Percentiles rank a stretch among this genome's conserved stretches.
Conservation (phyloP, 176 grass and related monocot species). For the Canna indica region DNA sequence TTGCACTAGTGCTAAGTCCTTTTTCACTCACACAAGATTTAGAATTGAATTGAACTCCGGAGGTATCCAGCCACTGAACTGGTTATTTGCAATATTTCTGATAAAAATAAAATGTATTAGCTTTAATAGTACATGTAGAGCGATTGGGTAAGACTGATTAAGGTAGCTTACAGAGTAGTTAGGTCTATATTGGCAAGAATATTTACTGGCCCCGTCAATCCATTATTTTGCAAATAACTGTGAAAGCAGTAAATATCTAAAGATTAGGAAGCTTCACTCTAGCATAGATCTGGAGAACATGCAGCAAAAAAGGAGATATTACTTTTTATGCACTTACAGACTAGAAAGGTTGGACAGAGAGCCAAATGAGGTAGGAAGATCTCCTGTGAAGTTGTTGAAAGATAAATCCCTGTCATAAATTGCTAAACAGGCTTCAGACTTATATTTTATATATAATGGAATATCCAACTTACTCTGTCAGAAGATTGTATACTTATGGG, state of each 20-base stretch:
- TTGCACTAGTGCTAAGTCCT: background rate
- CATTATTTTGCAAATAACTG: slow-evolving; percentile 94
- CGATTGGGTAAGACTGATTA: background rate
- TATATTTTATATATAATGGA: slow-evolving; percentile 16
- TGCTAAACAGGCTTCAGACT: slow-evolving; percentile 35
- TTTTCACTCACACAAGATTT: slow-evolving; percentile 58
- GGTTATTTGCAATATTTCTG: slow-evolving; percentile 95
- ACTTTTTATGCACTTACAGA: slow-evolving; percentile 50
- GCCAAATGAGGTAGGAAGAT: slow-evolving; percentile 73
- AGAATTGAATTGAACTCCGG: slow-evolving; percentile 75
- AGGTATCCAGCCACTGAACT: slow-evolving; percentile 96
- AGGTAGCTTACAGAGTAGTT: slow-evolving; percentile 66
- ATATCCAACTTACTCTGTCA: slow-evolving; percentile 1
- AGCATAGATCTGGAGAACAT: slow-evolving; percentile 11
- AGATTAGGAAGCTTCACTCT: slow-evolving; percentile 6
- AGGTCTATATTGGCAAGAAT: slow-evolving; percentile 57
- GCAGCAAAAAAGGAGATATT: slow-evolving; percentile 7
- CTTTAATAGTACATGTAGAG: background rate
- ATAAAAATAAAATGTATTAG: slow-evolving; percentile 10
- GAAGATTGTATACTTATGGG: background rate
- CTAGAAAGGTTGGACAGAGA: slow-evolving; percentile 81
- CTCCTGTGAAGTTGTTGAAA: slow-evolving; percentile 83
- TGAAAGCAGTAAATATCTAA: slow-evolving; percentile 18
- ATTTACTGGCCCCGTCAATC: slow-evolving; percentile 73
- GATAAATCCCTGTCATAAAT: slow-evolving; percentile 74